Evolutionary conservation across 2,329 filamentous ascomycete genomes (phyloP).

Genomic region (Aspergillus sp.): DNA sequence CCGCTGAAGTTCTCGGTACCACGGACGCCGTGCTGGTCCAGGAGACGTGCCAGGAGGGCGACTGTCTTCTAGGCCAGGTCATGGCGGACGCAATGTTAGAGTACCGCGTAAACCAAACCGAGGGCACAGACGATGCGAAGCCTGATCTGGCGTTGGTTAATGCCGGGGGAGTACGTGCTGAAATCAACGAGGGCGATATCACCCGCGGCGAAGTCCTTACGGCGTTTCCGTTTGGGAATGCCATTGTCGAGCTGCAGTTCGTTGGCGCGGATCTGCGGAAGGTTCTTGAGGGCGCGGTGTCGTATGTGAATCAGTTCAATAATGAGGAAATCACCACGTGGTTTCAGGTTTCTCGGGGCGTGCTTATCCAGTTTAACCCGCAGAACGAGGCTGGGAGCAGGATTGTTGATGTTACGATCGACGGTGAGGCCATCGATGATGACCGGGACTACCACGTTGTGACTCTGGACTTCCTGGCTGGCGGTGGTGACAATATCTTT

Average conservation of each 20-base stretch:
- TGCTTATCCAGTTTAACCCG: constrained; percentile 1
- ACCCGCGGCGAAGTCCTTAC: constrained; percentile 5
- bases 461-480: constrained; percentile 4
- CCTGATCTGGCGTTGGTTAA: neutral
- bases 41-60: constrained; percentile 3
- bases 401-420: neutral
- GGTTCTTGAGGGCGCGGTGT: constrained; percentile 1
- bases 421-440: neutral
- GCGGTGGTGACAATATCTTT: constrained; percentile 6
- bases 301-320: constrained; percentile 6
- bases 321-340: neutral
- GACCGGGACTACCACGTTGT: neutral
- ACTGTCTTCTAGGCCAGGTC: constrained; percentile 3
- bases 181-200: neutral
- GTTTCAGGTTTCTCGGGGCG: constrained; percentile 3
- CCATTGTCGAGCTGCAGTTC: constrained; percentile 1
- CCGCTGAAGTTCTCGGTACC: neutral
- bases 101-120: constrained; percentile 1
- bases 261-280: neutral
- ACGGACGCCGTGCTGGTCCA: constrained; percentile 1
- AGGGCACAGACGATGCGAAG: neutral
- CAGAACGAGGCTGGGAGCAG: neutral
- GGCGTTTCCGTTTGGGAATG: constrained; percentile 6
- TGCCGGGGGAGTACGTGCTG: neutral
- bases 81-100: constrained; percentile 7